Conservation (phyloP, 2,329 filamentous ascomycete genomes). For the Blumeriella jaapii region DNA sequence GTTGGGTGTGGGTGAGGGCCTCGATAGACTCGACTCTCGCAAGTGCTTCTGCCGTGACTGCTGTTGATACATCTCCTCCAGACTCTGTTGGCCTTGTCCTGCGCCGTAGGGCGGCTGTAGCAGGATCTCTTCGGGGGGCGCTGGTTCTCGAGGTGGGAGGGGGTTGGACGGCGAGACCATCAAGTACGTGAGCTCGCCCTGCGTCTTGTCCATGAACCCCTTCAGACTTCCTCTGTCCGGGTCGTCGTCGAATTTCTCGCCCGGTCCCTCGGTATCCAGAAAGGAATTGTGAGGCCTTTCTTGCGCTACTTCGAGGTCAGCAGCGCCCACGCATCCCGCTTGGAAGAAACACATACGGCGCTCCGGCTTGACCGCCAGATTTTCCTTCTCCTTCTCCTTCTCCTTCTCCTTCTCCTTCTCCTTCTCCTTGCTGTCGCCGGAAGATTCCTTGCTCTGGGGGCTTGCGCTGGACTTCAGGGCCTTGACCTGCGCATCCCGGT, state of each 20-base stretch:
- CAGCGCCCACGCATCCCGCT: background rate
- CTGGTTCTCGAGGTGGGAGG: conserved; percentile 50
- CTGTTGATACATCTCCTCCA: conserved; percentile 26
- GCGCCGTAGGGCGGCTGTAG: conserved; percentile 38
- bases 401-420: too few species aligned
- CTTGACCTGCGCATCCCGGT: conserved; percentile 64
- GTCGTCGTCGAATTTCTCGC: conserved; percentile 24
- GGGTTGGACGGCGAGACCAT: conserved; percentile 59
- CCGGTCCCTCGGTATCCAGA: conserved; percentile 36
- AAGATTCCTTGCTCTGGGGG: conserved; percentile 31
- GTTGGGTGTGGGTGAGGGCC: conserved; percentile 43
- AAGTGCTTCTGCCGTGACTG: conserved; percentile 43
- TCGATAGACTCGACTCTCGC: conserved; percentile 38
- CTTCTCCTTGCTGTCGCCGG: conserved; percentile 31
- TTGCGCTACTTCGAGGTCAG: conserved; percentile 9
- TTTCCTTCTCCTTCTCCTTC: too few species aligned
- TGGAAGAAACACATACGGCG: conserved; percentile 34
- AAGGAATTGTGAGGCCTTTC: conserved; percentile 26
- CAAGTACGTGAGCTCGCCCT: conserved; percentile 52
- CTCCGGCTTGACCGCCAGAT: conserved; percentile 42
- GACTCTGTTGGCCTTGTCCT: conserved; percentile 28
- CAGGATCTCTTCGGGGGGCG: conserved; percentile 48
- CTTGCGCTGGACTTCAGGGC: conserved; percentile 34
- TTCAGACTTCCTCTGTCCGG: conserved; percentile 42
- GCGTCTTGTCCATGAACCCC: conserved; percentile 53